Base-by-base conservation (phyloP, 768 basidiomycete species). In the Phlebiopsis gigantea region DNA sequence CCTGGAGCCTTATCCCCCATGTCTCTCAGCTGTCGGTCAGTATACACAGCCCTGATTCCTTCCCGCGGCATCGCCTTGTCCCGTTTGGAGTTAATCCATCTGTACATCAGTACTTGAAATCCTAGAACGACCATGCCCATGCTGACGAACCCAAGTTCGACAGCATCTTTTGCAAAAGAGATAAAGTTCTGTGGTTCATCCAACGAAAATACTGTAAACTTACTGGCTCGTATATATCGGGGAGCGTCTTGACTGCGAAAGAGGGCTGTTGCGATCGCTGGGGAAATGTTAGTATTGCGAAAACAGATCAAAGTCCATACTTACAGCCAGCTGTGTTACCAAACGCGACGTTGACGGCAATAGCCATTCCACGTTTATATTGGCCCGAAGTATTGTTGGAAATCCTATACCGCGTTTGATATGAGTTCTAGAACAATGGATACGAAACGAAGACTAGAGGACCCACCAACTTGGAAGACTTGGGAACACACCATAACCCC, bases 111-210 rank as follows among this genome's bases (percentile, higher is more conserved):
- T 6, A 80, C 75, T 9, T 77, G 71, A 19, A 79, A 68, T 0
- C 81, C 81, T 0, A 83, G 61, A 25, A 68, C 65, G 9, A 85
- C 71, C 61, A 86, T 70, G 0, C 86, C 85, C 25, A 89, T 81
- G 3, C 80, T 80, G 19, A 87, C 76, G 56, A 87, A 85, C 81
- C 84, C 84, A n/a, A 88, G 71, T 66, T 85, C 84, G 10, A 85
- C 47, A 0, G 72, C 83, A 62, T 87, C 85, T 46, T n/a, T n/a
- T 86, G 46, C 17, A 29, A 21, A 54, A 48, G 26, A 30, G 47
- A 5, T 28, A 9, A 25, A 29, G n/a, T n/a, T n/a, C n/a, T n/a
- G n/a, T n/a, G n/a, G n/a, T n/a, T n/a, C n/a, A n/a, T n/a, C n/a
- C n/a, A n/a, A n/a, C n/a, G n/a, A n/a, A n/a, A n/a, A n/a, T n/a